Conservation (phyloP, 1,139 yeast genomes). For the Kluyveromyces sp. region DNA sequence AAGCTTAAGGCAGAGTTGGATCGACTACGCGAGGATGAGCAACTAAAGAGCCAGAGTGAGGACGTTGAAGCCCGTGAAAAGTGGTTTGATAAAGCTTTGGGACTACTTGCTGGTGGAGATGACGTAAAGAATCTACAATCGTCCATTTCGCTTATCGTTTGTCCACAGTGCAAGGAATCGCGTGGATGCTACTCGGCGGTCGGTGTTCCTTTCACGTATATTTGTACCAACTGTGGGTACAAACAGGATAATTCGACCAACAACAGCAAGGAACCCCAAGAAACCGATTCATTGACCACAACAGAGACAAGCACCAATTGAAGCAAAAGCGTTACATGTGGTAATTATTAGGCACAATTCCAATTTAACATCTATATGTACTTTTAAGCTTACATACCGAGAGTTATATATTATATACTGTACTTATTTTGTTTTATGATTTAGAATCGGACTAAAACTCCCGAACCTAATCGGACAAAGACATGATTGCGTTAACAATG, state of each 20-base stretch:
- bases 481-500: slow-evolving; percentile 93
- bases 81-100: slow-evolving; percentile 30
- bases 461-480: slow-evolving; percentile 44
- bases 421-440: neutral
- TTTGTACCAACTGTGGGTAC: slow-evolving; percentile 67
- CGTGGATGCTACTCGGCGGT: slow-evolving; percentile 25
- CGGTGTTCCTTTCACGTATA: slow-evolving; percentile 50
- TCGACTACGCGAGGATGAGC: slow-evolving; percentile 13
- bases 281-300: too few relatives aligned
- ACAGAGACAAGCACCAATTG: too few relatives aligned
- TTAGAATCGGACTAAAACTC: too few relatives aligned
- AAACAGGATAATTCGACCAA: neutral
- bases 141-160: slow-evolving; percentile 13
- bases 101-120: slow-evolving; percentile 26
- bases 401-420: neutral
- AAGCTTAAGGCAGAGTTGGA: slow-evolving; percentile 34
- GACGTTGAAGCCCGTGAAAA: slow-evolving; percentile 22
- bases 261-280: too few relatives aligned
- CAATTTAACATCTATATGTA: too few relatives aligned
- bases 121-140: slow-evolving; percentile 8
- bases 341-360: too few relatives aligned
- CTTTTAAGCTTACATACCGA: neutral
- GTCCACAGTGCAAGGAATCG: slow-evolving; percentile 20
- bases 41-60: slow-evolving; percentile 13
- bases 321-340: too few relatives aligned